phyloP scores from a whole-genome alignment of 768 basidiomycete genomes.

The Suillus plorans region DNA sequence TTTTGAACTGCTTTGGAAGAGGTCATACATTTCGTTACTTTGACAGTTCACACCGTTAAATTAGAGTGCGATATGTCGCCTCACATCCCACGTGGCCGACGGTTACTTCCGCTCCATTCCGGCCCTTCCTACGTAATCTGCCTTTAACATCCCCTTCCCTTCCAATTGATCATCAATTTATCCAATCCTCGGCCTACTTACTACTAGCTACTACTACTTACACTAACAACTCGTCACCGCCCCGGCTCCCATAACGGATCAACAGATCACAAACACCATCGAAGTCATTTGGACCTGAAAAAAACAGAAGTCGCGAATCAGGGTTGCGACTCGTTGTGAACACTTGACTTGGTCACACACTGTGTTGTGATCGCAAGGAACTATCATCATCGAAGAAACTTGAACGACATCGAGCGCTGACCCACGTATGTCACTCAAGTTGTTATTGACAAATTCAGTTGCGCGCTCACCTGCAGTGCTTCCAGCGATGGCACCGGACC shows the following conservation, averaged over 20 bases:
- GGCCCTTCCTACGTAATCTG: constrained; percentile 6
- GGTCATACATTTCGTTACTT: constrained; percentile 27
- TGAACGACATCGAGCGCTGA: too few species aligned
- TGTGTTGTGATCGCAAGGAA: not conserved
- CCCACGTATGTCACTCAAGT: too few species aligned
- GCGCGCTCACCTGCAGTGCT: not conserved
- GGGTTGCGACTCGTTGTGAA: not conserved
- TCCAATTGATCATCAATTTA: constrained; percentile 8
- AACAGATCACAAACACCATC: too few species aligned
- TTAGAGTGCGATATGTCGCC: constrained; percentile 18
- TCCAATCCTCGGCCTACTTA: not conserved
- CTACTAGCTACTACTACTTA: too few species aligned
- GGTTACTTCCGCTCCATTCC: constrained; percentile 4
- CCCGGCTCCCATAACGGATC: too few species aligned
- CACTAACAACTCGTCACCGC: too few species aligned
- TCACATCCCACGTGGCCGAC: constrained; percentile 26
- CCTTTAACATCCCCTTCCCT: not conserved
- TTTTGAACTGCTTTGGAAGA: constrained; percentile 24
- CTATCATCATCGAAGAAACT: too few species aligned
- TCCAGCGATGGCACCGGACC: not conserved
- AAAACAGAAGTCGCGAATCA: not conserved
- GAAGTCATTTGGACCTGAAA: too few species aligned
- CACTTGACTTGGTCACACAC: not conserved
- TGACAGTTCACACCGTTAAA: constrained; percentile 26
- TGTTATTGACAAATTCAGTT: not conserved